phyloP scores from a whole-genome alignment of 1,139 yeast genomes.

The Taphrina betulina region DNA sequence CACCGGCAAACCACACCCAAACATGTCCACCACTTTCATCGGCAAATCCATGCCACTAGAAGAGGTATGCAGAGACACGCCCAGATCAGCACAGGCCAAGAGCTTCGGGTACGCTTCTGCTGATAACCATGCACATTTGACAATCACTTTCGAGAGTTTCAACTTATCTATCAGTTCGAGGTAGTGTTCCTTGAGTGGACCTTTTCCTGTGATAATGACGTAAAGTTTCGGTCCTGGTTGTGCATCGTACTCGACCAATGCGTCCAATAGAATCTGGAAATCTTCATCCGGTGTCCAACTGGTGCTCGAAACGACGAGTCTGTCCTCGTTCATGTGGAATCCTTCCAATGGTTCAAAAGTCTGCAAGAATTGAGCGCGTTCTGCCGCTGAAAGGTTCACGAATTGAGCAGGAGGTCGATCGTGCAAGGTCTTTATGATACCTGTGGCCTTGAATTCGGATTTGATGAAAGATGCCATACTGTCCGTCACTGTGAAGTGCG shows the following conservation, averaged over 20 bases:
- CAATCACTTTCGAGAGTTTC: conserved; percentile 48
- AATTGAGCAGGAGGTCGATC: conserved; percentile 77
- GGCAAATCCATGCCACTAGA: conserved; percentile 94
- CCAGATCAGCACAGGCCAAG: conserved; percentile 76
- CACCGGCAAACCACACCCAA: conserved; percentile 95
- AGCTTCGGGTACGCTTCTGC: conserved; percentile 77
- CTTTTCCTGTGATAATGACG: conserved; percentile 88
- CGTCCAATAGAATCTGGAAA: conserved; percentile 64
- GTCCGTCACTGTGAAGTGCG: conserved; percentile 77
- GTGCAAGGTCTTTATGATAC: conserved; percentile 47
- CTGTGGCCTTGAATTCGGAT: conserved; percentile 1
- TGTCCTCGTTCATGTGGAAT: conserved; percentile 3
- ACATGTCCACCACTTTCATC: conserved; percentile 94
- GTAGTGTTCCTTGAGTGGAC: conserved; percentile 66
- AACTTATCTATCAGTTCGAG: conserved; percentile 46
- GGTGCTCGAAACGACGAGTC: conserved; percentile 72
- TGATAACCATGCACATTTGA: conserved; percentile 73
- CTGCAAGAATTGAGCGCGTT: conserved; percentile 7
- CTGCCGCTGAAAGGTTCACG: conserved; percentile 48
- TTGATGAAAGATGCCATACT: conserved; percentile 55
- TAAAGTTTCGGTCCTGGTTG: conserved; percentile 51
- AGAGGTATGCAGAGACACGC: conserved; percentile 85
- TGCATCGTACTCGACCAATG: conserved; percentile 62
- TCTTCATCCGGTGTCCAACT: conserved; percentile 97
- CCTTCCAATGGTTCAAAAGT: conserved; percentile 50